Evolutionary conservation across 106 monocot species (phyloP).

Genomic region (Dendrobium nobile): DNA sequence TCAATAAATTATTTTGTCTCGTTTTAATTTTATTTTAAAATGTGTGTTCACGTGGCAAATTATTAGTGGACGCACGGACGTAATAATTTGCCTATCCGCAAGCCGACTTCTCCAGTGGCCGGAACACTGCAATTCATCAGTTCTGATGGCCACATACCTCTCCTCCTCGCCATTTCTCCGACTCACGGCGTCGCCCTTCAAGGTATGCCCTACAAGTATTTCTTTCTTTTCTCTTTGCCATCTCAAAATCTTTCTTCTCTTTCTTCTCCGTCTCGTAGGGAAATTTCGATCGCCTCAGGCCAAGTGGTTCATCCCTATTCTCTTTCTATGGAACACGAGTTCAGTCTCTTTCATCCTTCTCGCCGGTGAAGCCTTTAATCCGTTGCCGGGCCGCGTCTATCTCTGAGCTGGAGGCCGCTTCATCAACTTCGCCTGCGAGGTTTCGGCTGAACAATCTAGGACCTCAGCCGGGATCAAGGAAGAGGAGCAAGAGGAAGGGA

Average conservation of each 20-base stretch:
- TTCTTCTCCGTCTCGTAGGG: background rate
- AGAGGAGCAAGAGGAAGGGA: constrained; percentile 76
- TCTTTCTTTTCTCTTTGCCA: background rate
- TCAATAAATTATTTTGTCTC: no score
- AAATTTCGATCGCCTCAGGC: background rate
- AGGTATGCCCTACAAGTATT: background rate
- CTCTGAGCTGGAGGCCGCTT: background rate
- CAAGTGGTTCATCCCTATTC: background rate
- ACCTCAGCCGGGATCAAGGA: constrained; percentile 83
- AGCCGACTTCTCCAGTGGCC: background rate
- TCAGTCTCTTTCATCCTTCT: background rate
- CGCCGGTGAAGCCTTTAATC: background rate
- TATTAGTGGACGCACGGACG: no score
- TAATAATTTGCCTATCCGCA: background rate
- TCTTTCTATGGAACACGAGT: background rate
- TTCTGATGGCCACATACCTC: background rate
- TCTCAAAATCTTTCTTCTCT: background rate
- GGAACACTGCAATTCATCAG: background rate
- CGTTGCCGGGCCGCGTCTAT: background rate
- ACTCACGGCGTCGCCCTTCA: background rate
- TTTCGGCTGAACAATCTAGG: constrained; percentile 83
- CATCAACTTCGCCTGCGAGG: constrained; percentile 10
- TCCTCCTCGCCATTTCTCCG: background rate
- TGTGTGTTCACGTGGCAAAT: no score
- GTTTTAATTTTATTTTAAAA: no score